Evolutionary conservation across 2,329 filamentous ascomycete genomes (phyloP).

Genomic region (Lecanicillium sp.): DNA sequence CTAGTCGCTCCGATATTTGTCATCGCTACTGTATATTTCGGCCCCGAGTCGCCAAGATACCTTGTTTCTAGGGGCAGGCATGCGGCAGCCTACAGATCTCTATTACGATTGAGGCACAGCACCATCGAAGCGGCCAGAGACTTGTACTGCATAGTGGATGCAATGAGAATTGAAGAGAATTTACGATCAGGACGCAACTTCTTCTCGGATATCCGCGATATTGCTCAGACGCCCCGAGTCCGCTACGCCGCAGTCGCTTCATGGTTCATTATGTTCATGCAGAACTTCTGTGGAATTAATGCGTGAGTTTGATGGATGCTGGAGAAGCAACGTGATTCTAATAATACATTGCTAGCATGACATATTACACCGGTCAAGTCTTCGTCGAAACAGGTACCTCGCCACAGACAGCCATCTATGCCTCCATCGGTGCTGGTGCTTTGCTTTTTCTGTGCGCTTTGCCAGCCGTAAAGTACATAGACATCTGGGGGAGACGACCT

Average conservation of each 20-base stretch:
- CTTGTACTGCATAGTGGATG: conserved; percentile 52
- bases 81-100: conserved; percentile 41
- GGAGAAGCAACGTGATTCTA: no score
- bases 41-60: conserved; percentile 46
- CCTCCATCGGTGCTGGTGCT: conserved; percentile 25
- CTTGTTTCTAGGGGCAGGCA: conserved; percentile 44
- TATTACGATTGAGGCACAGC: conserved; percentile 45
- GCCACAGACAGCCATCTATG: conserved; percentile 19
- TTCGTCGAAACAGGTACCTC: conserved; percentile 19
- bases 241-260: conserved; percentile 55
- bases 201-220: no score
- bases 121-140: conserved; percentile 51
- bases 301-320: no score
- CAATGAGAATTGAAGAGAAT: no score
- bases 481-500: conserved; percentile 16
- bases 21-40: conserved; percentile 43
- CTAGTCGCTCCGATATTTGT: conserved; percentile 45
- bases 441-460: conserved; percentile 26
- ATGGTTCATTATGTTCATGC: conserved; percentile 55
- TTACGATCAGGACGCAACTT: no score
- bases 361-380: conserved; percentile 22
- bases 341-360: conserved; percentile 22
- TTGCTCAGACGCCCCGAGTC: conserved; percentile 43
- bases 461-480: conserved; percentile 17
- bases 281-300: conserved; percentile 32